Percentiles rank a stretch among this genome's conserved stretches.
phyloP scores from a whole-genome alignment of 2,329 filamentous ascomycete species.

The Diplodia mutila region DNA sequence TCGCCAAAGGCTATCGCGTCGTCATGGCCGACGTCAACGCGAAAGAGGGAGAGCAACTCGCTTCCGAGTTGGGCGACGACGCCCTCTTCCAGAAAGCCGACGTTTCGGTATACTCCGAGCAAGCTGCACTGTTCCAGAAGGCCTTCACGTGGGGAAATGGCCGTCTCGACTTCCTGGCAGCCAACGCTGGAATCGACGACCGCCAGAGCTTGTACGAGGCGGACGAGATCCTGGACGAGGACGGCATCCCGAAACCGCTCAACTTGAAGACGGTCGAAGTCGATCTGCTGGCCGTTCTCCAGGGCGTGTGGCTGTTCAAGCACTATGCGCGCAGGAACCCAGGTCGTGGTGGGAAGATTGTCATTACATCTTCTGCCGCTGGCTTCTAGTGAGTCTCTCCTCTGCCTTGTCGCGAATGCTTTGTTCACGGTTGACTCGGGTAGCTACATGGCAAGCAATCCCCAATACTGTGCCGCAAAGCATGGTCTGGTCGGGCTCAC shows the following conservation, averaged over 20 bases:
- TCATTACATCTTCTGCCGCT: constrained; percentile 40
- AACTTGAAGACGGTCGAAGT: constrained; percentile 41
- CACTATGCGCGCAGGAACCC: constrained; percentile 36
- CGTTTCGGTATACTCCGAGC: constrained; percentile 45
- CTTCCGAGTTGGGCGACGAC: constrained; percentile 34
- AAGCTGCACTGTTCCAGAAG: constrained; percentile 44
- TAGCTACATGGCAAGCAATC: constrained; percentile 37
- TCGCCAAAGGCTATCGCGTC: constrained; percentile 45
- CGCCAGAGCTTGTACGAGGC: constrained; percentile 41
- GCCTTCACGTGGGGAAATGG: constrained; percentile 49
- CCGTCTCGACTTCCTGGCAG: constrained; percentile 48
- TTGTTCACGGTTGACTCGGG: not conserved
- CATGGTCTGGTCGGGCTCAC: constrained; percentile 42
- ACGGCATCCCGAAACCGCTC: constrained; percentile 31
- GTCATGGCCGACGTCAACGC: constrained; percentile 51
- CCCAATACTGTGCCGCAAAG: constrained; percentile 43
- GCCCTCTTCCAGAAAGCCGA: constrained; percentile 44
- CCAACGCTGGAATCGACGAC: constrained; percentile 48
- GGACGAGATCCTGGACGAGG: constrained; percentile 37
- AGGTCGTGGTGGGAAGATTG: constrained; percentile 36
- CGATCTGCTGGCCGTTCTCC: constrained; percentile 40
- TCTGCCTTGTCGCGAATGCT: not conserved
- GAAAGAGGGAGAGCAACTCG: constrained; percentile 51
- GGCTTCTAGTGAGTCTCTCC: constrained; percentile 39
- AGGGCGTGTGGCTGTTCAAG: constrained; percentile 43